Conservation (phyloP, 2,329 filamentous ascomycete species). For the Aspergillus tanneri region DNA sequence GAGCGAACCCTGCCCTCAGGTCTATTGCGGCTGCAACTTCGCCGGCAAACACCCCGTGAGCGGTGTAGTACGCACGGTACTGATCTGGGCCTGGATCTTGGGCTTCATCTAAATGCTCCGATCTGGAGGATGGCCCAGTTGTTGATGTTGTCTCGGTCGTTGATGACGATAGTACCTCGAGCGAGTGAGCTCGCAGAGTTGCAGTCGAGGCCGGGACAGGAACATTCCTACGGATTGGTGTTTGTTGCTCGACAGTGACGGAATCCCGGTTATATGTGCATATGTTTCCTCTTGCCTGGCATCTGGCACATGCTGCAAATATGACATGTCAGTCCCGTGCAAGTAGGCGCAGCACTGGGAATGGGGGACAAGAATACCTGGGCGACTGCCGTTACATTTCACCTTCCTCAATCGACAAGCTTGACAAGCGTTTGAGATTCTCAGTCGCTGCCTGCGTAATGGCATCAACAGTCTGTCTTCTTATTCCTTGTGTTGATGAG, state of each 20-base stretch:
- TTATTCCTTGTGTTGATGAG: neutral
- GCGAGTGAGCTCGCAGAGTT: no score
- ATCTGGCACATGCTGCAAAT: conserved; percentile 12
- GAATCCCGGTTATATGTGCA: conserved; percentile 14
- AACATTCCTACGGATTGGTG: no score
- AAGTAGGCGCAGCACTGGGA: neutral
- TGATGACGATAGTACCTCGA: no score
- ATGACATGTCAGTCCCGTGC: no score
- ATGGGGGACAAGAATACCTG: conserved; percentile 9
- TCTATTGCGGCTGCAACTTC: conserved; percentile 19
- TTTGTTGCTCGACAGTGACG: neutral
- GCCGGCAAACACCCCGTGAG: conserved; percentile 19
- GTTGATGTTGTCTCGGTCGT: neutral
- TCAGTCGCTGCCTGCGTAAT: conserved; percentile 12
- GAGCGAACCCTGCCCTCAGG: conserved; percentile 11
- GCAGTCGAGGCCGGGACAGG: no score
- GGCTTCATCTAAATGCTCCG: neutral
- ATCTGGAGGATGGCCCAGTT: neutral
- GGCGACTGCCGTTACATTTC: conserved; percentile 21
- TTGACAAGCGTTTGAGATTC: conserved; percentile 19
- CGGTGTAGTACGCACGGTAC: conserved; percentile 11
- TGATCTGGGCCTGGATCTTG: conserved; percentile 1
- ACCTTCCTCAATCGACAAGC: conserved; percentile 18
- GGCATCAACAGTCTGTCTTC: neutral
- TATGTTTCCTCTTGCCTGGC: conserved; percentile 9